Percentiles rank a stretch among this genome's conserved stretches.
Evolutionary conservation across 768 basidiomycete genomes (phyloP).

Genomic region (Pleurotus tuoliensis): DNA sequence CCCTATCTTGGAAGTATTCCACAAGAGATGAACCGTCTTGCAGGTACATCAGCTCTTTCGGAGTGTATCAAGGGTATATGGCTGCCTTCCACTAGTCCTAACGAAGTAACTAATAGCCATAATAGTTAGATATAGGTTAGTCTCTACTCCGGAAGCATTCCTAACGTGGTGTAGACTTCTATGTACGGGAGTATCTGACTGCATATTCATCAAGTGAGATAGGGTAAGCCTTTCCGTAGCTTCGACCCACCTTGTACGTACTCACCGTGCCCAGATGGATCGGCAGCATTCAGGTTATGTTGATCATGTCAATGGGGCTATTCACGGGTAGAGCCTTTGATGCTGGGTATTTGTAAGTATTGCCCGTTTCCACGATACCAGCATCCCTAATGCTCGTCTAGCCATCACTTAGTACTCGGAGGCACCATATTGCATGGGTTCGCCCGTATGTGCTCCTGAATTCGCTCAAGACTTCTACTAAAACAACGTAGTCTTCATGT

Average conservation of each 20-base stretch:
- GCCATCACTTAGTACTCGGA: slow-evolving; percentile 25
- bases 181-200: slow-evolving; percentile 34
- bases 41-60: slow-evolving; percentile 34
- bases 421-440: slow-evolving; percentile 23
- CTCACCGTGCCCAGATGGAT: slow-evolving; percentile 26
- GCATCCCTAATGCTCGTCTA: slow-evolving; percentile 2
- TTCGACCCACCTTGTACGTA: slow-evolving; percentile 1
- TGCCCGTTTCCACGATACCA: neutral
- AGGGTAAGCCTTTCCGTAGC: slow-evolving; percentile 20
- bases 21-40: slow-evolving; percentile 5
- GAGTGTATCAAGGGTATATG: slow-evolving; percentile 28
- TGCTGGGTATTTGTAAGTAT: slow-evolving; percentile 45
- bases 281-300: slow-evolving; percentile 46
- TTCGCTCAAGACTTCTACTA: neutral
- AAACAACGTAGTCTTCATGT: slow-evolving; percentile 20
- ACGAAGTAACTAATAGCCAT: too few species aligned
- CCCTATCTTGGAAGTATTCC: neutral
- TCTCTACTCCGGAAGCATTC: slow-evolving; percentile 1
- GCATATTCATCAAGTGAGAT: slow-evolving; percentile 32
- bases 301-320: slow-evolving; percentile 41
- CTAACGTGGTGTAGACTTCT: slow-evolving; percentile 27
- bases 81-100: slow-evolving; percentile 10
- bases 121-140: neutral
- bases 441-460: slow-evolving; percentile 10
- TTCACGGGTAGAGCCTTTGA: slow-evolving; percentile 48